Evolutionary conservation across 345 rosid species (phyloP).

Genomic region (Aquilaria malaccensis): DNA sequence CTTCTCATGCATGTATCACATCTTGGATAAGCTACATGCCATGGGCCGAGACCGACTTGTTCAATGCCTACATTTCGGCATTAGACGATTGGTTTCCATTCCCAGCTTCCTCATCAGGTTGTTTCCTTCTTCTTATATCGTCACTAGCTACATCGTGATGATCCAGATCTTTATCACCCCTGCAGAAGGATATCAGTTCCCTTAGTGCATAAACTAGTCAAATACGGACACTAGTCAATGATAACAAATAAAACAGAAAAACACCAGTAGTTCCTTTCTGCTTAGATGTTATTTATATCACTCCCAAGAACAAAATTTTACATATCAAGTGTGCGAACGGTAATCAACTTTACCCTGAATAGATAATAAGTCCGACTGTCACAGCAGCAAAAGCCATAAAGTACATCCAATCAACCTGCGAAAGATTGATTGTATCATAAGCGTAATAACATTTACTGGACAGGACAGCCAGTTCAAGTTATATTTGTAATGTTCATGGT

Average conservation of each 20-base stretch:
- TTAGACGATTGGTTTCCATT: neutral
- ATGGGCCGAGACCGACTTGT: no score
- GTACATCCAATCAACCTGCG: constrained; percentile 86
- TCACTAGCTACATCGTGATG: constrained; percentile 27
- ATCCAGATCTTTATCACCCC: constrained; percentile 47
- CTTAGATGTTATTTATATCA: neutral
- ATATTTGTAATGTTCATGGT: no score
- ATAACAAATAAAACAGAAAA: no score
- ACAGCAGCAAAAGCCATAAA: constrained; percentile 78
- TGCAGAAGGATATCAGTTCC: constrained; percentile 8
- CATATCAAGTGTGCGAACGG: neutral
- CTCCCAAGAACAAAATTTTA: neutral
- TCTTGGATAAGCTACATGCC: no score
- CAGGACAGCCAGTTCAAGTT: no score
- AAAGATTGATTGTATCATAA: constrained; percentile 6
- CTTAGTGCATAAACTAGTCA: no score
- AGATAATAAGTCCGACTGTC: constrained; percentile 54
- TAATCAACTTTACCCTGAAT: constrained; percentile 48
- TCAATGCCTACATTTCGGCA: no score
- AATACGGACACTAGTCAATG: no score
- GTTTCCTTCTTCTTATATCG: constrained; percentile 34
- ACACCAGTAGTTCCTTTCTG: no score
- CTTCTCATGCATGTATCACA: no score
- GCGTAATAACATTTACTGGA: neutral
- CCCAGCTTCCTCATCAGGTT: constrained; percentile 31